Percentiles rank a stretch among this genome's conserved stretches.
Conservation (phyloP, 495 filamentous ascomycete genomes). For the Barbatosphaeria neglecta region DNA sequence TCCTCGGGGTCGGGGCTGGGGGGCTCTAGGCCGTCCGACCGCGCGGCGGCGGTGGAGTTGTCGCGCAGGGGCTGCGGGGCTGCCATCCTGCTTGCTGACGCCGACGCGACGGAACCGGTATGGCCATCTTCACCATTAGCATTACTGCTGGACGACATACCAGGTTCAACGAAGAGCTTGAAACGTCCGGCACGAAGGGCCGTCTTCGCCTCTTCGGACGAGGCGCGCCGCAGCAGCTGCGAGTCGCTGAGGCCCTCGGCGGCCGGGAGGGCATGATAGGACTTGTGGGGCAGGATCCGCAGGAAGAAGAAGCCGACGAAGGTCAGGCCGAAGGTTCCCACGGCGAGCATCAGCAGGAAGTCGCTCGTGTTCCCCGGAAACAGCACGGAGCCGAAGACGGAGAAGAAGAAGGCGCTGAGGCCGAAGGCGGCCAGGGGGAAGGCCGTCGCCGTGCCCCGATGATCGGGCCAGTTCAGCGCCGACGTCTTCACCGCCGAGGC, state of each 20-base stretch:
- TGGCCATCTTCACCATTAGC: background rate
- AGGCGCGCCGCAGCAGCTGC: conserved; percentile 49
- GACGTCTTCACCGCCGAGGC: conserved; percentile 75
- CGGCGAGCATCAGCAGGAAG: conserved; percentile 68
- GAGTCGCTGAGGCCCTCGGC: conserved; percentile 38
- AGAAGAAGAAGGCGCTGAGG: conserved; percentile 93
- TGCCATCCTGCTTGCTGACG: conserved; percentile 7
- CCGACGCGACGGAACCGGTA: conserved; percentile 3
- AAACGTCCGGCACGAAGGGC: conserved; percentile 19
- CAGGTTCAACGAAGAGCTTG: conserved; percentile 46
- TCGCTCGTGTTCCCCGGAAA: conserved; percentile 75
- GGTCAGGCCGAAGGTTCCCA: conserved; percentile 65
- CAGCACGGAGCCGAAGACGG: conserved; percentile 58
- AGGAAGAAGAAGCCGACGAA: conserved; percentile 73
- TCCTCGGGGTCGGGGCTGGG: conserved; percentile 17
- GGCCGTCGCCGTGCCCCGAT: conserved; percentile 87
- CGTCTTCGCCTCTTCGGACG: conserved; percentile 41
- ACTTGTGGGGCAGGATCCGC: conserved; percentile 53
- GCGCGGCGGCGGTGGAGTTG: conserved; percentile 3
- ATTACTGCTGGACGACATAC: conserved; percentile 46
- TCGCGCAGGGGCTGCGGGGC: background rate
- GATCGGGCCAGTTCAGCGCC: conserved; percentile 83
- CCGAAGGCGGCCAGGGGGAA: conserved; percentile 90
- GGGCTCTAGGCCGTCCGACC: conserved; percentile 26
- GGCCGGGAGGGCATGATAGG: conserved; percentile 55